These are phyloP conservation scores for Plasmopara muralis DNA, from an alignment of 352 stramenopile species.

Conservation along the genomic window DNA sequence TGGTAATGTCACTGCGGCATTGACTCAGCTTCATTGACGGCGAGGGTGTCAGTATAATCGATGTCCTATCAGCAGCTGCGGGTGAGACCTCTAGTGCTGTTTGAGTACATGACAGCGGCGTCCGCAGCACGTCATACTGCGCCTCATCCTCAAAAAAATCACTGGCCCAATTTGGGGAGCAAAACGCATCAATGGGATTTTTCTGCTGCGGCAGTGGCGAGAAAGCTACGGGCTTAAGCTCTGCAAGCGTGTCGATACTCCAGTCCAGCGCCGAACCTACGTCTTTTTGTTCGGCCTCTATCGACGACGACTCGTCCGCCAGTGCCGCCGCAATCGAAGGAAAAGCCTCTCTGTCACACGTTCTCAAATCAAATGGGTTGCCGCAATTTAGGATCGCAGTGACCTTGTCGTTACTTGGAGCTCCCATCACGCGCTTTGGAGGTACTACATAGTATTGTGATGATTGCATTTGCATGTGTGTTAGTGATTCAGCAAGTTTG, in stretches of 20 bases:
- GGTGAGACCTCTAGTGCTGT: neutral
- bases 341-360: conserved; percentile 41
- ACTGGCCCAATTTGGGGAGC: conserved; percentile 3
- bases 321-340: conserved; percentile 41
- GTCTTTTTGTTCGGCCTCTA: conserved; percentile 2
- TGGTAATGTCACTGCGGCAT: conserved; percentile 35
- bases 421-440: too few species aligned
- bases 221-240: conserved; percentile 44
- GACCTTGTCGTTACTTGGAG: too few species aligned
- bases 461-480: too few species aligned
- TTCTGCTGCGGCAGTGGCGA: conserved; percentile 44
- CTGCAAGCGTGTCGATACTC: conserved; percentile 65
- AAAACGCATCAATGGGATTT: neutral
- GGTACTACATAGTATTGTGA: too few species aligned
- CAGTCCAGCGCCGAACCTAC: conserved; percentile 32
- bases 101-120: conserved; percentile 16
- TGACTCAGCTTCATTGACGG: conserved; percentile 28
- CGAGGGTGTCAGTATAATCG: conserved; percentile 6
- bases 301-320: conserved; percentile 9
- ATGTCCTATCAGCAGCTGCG: conserved; percentile 1
- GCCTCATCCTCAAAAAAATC: conserved; percentile 52
- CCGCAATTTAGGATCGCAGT: neutral
- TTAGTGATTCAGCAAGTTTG: too few species aligned
- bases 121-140: conserved; percentile 41
- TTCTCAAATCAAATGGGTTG: conserved; percentile 41